A percentile compares a stretch with the other conserved stretches of the same genome.
Evolutionary conservation across 768 basidiomycete genomes (phyloP).

Genomic region (Fomitopsis serialis): DNA sequence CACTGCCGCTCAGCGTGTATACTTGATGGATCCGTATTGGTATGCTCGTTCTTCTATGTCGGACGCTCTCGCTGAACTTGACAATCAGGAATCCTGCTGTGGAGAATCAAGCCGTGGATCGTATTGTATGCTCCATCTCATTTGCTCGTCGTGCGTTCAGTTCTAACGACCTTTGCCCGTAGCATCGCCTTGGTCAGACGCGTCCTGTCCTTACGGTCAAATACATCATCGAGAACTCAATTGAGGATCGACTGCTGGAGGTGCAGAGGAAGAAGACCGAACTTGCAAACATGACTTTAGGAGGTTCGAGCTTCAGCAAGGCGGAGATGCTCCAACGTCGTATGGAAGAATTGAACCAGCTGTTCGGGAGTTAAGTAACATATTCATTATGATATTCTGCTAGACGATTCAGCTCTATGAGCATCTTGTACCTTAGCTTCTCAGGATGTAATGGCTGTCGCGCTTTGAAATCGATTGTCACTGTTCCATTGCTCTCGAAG

Average conservation of each 20-base stretch:
- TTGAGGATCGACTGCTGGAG: constrained; percentile 88
- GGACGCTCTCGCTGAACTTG: neutral
- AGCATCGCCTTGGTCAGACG: constrained; percentile 97
- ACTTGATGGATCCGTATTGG: constrained; percentile 98
- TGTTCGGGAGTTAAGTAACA: constrained; percentile 46
- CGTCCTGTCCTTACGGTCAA: constrained; percentile 88
- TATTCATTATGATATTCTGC: constrained; percentile 10
- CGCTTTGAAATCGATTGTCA: too few relatives aligned
- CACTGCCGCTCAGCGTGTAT: constrained; percentile 89
- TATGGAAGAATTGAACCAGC: constrained; percentile 78
- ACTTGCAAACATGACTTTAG: constrained; percentile 87
- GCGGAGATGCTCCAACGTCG: constrained; percentile 83
- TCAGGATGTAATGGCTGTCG: neutral
- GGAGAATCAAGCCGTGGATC: constrained; percentile 96
- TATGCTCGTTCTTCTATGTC: constrained; percentile 15
- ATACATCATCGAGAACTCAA: constrained; percentile 89
- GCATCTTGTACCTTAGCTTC: neutral
- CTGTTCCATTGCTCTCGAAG: too few relatives aligned
- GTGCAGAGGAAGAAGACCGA: constrained; percentile 95
- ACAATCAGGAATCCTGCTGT: constrained; percentile 84
- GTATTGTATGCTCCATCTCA: constrained; percentile 61
- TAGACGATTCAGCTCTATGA: neutral
- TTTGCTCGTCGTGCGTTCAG: neutral
- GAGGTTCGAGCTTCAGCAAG: constrained; percentile 78
- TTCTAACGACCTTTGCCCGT: constrained; percentile 2